Base-by-base conservation (phyloP, 768 basidiomycete species). In the Russula virescens region DNA sequence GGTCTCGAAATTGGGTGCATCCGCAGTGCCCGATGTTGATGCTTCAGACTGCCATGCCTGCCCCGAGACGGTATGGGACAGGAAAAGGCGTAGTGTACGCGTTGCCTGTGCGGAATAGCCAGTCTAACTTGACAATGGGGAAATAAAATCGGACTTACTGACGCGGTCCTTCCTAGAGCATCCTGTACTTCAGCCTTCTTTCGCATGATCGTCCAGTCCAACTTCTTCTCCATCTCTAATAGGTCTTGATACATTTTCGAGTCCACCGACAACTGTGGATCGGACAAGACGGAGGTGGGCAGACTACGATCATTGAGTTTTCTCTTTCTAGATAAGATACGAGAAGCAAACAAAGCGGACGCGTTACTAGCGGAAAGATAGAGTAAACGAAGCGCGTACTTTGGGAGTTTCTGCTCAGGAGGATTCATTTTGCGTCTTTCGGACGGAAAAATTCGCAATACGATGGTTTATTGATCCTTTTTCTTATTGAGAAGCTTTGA, bases 151-250 rank as follows among this genome's bases (percentile, higher is more conserved):
- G 31, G 5, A 73, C 80, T 64, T 65, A 92, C 94, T 5, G 85
- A 83, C 21, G 88, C 84, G 38, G 82, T 85, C 61, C 87, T 81
- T 23, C 82, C 81, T 50, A 95, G 71, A n/a, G 92, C 85, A 71
- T 98, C 94, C 70, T 94, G 90, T 35, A 98, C 86, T 71, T 98
- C 94, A 11, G 88, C 88, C 68, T 82, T 85, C 75, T 96, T 96
- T 71, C 95, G 80, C 71, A 85, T 86, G 80, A 95, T 88, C 4
- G 93, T 95, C 95, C 95, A 97, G 73, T 98, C 94, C 18, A 98
- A 77, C 71, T 88, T 91, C 61, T 89, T 82, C 72, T 97, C 94
- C 85, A 91, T 91, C 66, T 89, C 87, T 28, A 94, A 73, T 45
- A 97, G 77, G 68, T 91, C 86, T 63, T 87, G 84, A 74, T 96